Conservation (phyloP, 768 basidiomycete species). For the Hygrophorus pudorinus region DNA sequence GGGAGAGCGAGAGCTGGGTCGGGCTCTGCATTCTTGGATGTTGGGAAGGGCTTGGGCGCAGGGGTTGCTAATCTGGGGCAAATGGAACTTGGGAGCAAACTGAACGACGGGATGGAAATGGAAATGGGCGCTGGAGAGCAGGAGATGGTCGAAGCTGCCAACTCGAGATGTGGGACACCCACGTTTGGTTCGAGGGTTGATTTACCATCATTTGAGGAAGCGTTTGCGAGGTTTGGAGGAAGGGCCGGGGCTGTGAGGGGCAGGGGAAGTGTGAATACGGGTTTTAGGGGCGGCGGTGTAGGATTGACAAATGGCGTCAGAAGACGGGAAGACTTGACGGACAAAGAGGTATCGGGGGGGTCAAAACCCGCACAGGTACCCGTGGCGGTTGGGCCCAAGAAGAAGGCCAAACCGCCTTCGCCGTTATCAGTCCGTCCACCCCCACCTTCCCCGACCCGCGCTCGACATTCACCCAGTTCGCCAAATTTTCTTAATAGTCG, state of each 20-base stretch:
- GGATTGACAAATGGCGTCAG: not conserved
- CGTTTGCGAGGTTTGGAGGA: slow-evolving; percentile 30
- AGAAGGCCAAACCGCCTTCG: slow-evolving; percentile 27
- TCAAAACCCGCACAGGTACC: slow-evolving; percentile 15
- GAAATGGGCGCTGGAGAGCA: slow-evolving; percentile 16
- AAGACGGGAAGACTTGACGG: no score
- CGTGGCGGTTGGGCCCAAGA: slow-evolving; percentile 19
- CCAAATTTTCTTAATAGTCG: not conserved
- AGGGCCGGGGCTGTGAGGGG: slow-evolving; percentile 11
- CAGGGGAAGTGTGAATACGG: slow-evolving; percentile 3
- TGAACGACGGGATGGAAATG: slow-evolving; percentile 6
- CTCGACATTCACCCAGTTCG: slow-evolving; percentile 2
- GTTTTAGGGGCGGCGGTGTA: not conserved
- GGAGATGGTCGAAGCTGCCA: slow-evolving; percentile 31
- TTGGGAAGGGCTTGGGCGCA: slow-evolving; percentile 3
- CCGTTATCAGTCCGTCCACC: slow-evolving; percentile 18
- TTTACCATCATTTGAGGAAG: slow-evolving; percentile 35
- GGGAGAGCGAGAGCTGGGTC: slow-evolving; percentile 13
- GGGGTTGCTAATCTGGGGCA: not conserved
- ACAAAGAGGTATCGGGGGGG: slow-evolving; percentile 5
- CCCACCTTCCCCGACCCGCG: slow-evolving; percentile 9
- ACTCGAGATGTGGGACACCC: slow-evolving; percentile 49
- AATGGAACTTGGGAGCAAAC: slow-evolving; percentile 10
- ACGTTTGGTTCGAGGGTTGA: slow-evolving; percentile 49
- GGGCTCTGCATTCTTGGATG: slow-evolving; percentile 17